Evolutionary conservation across 176 grass and related monocot species (phyloP).

Genomic region (Oryza officinalis): DNA sequence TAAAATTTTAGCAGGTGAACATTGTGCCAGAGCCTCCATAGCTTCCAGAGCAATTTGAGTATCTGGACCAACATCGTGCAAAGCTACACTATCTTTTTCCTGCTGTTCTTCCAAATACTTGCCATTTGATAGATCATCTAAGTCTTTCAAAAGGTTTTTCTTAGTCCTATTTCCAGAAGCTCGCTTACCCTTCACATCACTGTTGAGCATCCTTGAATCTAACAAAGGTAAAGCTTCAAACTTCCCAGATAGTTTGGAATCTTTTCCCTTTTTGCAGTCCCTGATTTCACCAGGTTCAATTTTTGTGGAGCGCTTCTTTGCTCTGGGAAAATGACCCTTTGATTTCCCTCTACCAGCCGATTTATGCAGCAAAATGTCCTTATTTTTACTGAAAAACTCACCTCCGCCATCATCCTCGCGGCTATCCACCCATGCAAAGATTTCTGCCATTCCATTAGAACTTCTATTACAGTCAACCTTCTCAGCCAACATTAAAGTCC

Average conservation of each 20-base stretch:
- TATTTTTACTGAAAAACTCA: conserved; percentile 73
- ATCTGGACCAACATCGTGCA: conserved; percentile 63
- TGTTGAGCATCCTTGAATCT: conserved; percentile 51
- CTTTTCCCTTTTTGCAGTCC: background rate
- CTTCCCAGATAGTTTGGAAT: conserved; percentile 18
- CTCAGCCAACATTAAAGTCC: conserved; percentile 60
- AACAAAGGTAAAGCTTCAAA: conserved; percentile 43
- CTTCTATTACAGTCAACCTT: conserved; percentile 38
- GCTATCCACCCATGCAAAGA: conserved; percentile 67
- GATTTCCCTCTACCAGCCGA: conserved; percentile 26
- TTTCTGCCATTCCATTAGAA: conserved; percentile 43
- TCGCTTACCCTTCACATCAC: conserved; percentile 42
- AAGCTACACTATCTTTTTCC: conserved; percentile 33
- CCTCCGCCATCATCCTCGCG: conserved; percentile 71
- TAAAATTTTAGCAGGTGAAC: conserved; percentile 50
- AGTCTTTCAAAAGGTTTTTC: conserved; percentile 69
- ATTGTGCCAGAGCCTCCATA: conserved; percentile 65
- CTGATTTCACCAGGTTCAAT: background rate
- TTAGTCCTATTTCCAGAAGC: conserved; percentile 45
- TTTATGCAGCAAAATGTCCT: conserved; percentile 52
- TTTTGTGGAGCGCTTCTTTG: conserved; percentile 36
- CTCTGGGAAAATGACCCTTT: conserved; percentile 29
- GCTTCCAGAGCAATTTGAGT: conserved; percentile 88
- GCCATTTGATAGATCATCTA: conserved; percentile 45
- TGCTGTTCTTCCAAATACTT: conserved; percentile 45